These are phyloP conservation scores for Saccharomycopsis capsularis DNA, from an alignment of 805 yeast genomes.

Conservation along the genomic window DNA sequence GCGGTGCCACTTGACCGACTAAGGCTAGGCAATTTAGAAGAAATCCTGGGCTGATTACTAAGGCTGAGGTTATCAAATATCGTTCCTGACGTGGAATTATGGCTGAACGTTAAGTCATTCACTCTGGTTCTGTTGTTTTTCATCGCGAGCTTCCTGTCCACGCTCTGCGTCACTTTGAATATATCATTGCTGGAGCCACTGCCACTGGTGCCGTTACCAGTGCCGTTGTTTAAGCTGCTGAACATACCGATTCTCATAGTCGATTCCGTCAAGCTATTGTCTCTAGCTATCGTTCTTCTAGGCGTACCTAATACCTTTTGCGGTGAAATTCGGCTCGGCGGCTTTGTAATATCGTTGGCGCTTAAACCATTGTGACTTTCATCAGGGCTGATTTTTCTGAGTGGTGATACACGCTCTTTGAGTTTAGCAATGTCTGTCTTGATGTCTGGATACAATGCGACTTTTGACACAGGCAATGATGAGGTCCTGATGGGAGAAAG, in stretches of 20 bases:
- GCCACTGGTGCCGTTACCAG: neutral
- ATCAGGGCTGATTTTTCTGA: neutral
- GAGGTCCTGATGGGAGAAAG: neutral
- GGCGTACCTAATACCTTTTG: slow-evolving; percentile 9
- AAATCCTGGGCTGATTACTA: no score
- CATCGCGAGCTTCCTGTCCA: neutral
- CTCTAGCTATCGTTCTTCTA: no score
- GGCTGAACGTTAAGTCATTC: no score
- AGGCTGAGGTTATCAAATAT: no score
- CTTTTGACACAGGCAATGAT: neutral
- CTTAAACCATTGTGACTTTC: neutral
- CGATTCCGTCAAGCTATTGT: no score
- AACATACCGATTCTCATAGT: no score
- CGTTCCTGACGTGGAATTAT: no score
- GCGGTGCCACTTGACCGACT: neutral
- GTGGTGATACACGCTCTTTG: slow-evolving; percentile 5
- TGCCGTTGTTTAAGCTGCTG: neutral
- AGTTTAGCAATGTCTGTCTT: slow-evolving; percentile 9
- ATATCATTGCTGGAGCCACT: neutral
- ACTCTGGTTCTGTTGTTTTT: neutral
- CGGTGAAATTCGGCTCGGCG: slow-evolving; percentile 11
- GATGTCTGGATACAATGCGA: slow-evolving; percentile 1
- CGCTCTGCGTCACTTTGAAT: slow-evolving; percentile 4
- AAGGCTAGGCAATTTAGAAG: no score
- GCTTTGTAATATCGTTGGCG: slow-evolving; percentile 5